Conservation (phyloP, 495 filamentous ascomycete species). For the Daldinia childiae region DNA sequence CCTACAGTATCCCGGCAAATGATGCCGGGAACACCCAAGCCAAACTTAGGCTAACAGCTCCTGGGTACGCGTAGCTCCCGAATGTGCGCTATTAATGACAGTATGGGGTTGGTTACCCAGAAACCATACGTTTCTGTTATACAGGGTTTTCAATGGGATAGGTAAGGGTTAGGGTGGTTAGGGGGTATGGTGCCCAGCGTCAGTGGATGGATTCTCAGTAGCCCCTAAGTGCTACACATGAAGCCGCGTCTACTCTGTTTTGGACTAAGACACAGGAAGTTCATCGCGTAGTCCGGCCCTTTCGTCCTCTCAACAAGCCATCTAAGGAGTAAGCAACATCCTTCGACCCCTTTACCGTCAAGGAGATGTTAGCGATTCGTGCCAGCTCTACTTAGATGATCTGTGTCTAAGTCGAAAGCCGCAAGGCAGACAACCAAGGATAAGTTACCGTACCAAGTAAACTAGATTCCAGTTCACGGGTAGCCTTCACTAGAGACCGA, state of each 20-base stretch:
- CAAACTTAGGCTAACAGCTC: background rate
- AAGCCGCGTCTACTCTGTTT: background rate
- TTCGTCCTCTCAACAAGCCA: background rate
- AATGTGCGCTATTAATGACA: constrained; percentile 15
- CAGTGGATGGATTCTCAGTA: background rate
- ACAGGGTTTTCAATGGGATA: background rate
- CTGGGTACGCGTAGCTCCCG: background rate
- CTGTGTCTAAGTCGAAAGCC: background rate
- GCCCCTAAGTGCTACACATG: background rate
- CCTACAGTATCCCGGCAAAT: background rate
- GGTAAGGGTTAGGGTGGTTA: background rate
- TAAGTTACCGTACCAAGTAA: background rate
- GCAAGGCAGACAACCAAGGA: background rate
- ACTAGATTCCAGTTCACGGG: background rate
- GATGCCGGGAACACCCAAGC: background rate
- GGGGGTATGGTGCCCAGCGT: background rate
- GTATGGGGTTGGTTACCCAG: background rate
- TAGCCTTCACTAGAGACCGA: background rate
- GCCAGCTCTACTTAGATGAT: background rate
- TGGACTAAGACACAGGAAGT: background rate
- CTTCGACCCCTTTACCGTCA: background rate
- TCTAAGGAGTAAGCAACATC: background rate
- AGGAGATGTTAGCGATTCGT: background rate
- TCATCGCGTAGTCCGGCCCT: background rate
- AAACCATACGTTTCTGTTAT: background rate